phyloP scores from a whole-genome alignment of 1,139 yeast species.

The Williopsis jadinii region DNA sequence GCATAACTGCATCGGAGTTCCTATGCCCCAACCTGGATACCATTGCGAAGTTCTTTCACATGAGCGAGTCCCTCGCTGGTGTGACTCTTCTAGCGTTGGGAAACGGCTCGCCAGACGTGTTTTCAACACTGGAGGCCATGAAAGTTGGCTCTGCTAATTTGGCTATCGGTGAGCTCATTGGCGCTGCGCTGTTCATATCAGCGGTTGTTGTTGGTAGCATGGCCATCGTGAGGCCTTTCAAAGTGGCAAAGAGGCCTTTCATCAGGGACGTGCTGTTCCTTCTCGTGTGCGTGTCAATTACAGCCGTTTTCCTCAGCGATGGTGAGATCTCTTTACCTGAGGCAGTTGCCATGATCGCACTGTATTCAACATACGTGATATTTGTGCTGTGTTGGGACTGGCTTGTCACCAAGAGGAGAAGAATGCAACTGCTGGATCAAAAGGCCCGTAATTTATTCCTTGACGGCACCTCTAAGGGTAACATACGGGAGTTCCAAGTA shows the following conservation, averaged over 20 bases:
- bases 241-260: conserved; percentile 41
- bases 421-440: conserved; percentile 19
- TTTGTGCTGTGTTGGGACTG: conserved; percentile 34
- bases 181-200: conserved; percentile 74
- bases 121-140: conserved; percentile 81
- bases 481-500: conserved; percentile 9
- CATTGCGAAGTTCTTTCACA: conserved; percentile 50
- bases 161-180: conserved; percentile 83
- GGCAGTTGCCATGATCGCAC: conserved; percentile 35
- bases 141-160: conserved; percentile 58
- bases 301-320: conserved; percentile 40
- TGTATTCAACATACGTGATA: conserved; percentile 34
- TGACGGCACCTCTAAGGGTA: conserved; percentile 5
- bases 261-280: conserved; percentile 35
- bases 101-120: conserved; percentile 86
- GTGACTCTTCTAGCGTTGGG: conserved; percentile 87
- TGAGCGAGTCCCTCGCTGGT: conserved; percentile 81
- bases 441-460: conserved; percentile 17
- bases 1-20: conserved; percentile 71
- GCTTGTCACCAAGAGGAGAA: conserved; percentile 17
- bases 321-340: conserved; percentile 42
- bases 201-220: conserved; percentile 75
- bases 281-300: conserved; percentile 29
- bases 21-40: conserved; percentile 70
- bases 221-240: conserved; percentile 64